These are phyloP conservation scores for Euphorbia corollata DNA, from an alignment of 441 rosid species.

Conservation along the genomic window DNA sequence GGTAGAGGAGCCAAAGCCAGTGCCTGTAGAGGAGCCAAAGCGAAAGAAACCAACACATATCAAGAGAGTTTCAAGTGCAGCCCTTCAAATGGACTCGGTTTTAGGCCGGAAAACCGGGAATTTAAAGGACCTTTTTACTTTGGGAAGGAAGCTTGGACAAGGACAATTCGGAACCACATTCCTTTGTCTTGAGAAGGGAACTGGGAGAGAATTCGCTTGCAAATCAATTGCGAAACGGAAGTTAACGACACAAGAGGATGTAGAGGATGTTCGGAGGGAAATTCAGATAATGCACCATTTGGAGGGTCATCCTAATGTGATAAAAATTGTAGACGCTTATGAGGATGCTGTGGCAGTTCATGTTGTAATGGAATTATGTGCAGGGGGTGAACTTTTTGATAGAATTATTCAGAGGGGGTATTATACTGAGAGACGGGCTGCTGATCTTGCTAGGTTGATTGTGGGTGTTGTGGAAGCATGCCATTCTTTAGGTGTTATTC, in stretches of 20 bases:
- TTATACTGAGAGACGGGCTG: slow-evolving; percentile 76
- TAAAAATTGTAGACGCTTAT: slow-evolving; percentile 68
- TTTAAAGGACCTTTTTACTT: slow-evolving; percentile 65
- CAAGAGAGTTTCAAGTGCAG: slow-evolving; percentile 57
- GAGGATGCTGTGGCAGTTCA: slow-evolving; percentile 31
- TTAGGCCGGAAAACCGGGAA: slow-evolving; percentile 76
- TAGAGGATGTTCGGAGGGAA: slow-evolving; percentile 93
- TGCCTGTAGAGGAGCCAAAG: slow-evolving; percentile 25
- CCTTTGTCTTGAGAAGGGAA: slow-evolving; percentile 60
- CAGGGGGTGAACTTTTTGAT: slow-evolving; percentile 39
- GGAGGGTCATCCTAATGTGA: slow-evolving; percentile 83
- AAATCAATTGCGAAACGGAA: slow-evolving; percentile 85
- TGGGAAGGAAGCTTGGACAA: slow-evolving; percentile 90
- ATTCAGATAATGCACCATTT: slow-evolving; percentile 95
- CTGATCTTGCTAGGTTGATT: slow-evolving; percentile 58
- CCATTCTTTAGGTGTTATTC: too few relatives aligned
- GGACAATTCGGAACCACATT: slow-evolving; percentile 96
- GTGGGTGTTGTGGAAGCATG: too few relatives aligned
- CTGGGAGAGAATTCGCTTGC: slow-evolving; percentile 64
- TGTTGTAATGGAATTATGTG: too few relatives aligned
- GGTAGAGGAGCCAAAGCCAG: slow-evolving; percentile 19
- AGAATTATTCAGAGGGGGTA: slow-evolving; percentile 89
- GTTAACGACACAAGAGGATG: slow-evolving; percentile 57
- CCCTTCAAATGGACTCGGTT: slow-evolving; percentile 64
- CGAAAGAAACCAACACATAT: slow-evolving; percentile 46